Evolutionary conservation across 2,329 filamentous ascomycete species (phyloP).

Genomic region (Hymenoscyphus albidus): DNA sequence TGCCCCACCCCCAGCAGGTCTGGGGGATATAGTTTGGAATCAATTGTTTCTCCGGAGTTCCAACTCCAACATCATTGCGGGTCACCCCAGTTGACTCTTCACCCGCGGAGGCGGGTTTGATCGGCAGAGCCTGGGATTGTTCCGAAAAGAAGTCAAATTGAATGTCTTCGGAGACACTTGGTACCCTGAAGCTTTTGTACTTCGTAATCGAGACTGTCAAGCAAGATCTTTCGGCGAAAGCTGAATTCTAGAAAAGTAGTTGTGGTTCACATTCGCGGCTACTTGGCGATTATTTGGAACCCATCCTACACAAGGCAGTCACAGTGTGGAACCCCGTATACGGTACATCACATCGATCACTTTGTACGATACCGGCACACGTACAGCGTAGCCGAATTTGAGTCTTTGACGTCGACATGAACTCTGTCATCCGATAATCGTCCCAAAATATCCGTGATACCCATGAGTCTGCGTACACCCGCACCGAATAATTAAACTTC

Average conservation of each 20-base stretch:
- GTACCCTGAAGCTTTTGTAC: not conserved
- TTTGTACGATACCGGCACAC: no score
- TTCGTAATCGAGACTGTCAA: not conserved
- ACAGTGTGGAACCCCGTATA: no score
- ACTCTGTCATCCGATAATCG: conserved; percentile 10
- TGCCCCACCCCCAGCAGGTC: not conserved
- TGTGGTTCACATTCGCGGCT: no score
- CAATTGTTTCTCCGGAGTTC: conserved; percentile 2
- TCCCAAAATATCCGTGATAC: not conserved
- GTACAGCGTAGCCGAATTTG: not conserved
- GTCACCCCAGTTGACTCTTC: conserved; percentile 9
- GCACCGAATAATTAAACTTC: not conserved
- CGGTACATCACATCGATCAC: no score
- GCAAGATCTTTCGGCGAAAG: not conserved
- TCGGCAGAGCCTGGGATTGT: conserved; percentile 17
- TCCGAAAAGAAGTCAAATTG: conserved; percentile 2
- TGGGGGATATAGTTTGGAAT: not conserved
- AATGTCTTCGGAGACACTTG: conserved; percentile 5
- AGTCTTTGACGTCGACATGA: conserved; percentile 3
- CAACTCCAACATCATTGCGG: conserved; percentile 16
- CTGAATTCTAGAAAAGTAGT: no score
- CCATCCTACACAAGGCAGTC: no score
- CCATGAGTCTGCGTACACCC: not conserved
- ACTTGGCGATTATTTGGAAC: no score
- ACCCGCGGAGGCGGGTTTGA: conserved; percentile 13